Evolutionary conservation across 78 protist species (phyloP).

Genomic region (Blattamonas nauphoetae): DNA sequence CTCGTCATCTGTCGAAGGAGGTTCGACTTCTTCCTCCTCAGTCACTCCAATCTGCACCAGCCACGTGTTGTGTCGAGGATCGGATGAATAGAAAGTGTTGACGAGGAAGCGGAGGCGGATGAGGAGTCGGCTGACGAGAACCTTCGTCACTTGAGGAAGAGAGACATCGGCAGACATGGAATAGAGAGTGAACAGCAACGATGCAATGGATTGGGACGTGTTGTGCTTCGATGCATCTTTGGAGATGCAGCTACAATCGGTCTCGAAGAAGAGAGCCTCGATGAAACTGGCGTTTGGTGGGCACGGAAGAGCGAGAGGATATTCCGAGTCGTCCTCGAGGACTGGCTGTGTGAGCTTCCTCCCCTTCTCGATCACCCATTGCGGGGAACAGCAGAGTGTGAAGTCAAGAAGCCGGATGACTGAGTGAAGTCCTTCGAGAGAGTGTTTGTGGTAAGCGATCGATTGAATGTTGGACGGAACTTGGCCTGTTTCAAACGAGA

Average conservation of each 20-base stretch:
- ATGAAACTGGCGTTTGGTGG: background rate
- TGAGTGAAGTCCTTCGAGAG: background rate
- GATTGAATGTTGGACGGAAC: background rate
- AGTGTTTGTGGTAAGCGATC: background rate
- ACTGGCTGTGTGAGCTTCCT: background rate
- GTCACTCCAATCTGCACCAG: no score
- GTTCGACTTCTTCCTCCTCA: no score
- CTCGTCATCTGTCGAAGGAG: no score
- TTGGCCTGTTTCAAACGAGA: background rate
- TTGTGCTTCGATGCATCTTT: background rate
- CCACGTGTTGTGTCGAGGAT: no score
- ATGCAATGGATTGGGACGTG: background rate
- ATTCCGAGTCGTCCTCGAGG: background rate
- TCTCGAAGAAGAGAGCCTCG: background rate
- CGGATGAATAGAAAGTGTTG: no score
- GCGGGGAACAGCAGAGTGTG: background rate
- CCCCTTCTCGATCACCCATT: background rate
- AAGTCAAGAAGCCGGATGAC: background rate
- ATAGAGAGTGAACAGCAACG: no score
- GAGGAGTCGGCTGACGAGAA: no score
- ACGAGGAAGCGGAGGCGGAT: background rate
- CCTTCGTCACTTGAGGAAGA: no score
- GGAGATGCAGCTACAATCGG: background rate
- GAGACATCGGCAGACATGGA: no score
- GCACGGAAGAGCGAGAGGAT: background rate